Percentiles rank a stretch among this genome's conserved stretches.
These are phyloP conservation scores for Teratosphaeria zuluensis DNA, from an alignment of 2,329 filamentous ascomycete species.

Conservation along the genomic window DNA sequence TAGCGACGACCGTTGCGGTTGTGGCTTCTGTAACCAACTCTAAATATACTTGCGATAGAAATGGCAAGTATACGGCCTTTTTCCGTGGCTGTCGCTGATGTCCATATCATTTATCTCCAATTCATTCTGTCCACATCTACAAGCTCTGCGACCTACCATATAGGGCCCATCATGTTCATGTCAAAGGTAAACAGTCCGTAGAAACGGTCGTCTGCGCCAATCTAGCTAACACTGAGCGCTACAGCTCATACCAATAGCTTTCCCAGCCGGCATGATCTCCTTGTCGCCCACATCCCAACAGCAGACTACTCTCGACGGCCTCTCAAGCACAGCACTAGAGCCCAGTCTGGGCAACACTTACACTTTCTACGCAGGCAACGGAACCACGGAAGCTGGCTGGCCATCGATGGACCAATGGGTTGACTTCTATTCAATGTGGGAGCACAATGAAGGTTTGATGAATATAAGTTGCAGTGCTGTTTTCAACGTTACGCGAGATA, in stretches of 20 bases:
- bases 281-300: not conserved
- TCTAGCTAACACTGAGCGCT: not conserved
- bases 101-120: not conserved
- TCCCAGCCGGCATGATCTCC: not conserved
- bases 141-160: not conserved
- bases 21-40: not conserved
- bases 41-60: not conserved
- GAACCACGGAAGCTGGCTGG: not conserved
- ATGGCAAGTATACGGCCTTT: not conserved
- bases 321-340: not conserved
- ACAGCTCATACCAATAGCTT: not conserved
- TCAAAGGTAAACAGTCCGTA: not conserved
- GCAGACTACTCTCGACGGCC: not conserved
- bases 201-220: not conserved
- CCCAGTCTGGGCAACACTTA: not conserved
- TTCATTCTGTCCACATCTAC: not conserved
- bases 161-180: not conserved
- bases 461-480: not conserved
- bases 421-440: not conserved
- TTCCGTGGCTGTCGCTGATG: not conserved
- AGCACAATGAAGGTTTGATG: constrained; percentile 1
- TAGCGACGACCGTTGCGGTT: not conserved
- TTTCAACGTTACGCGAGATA: not conserved
- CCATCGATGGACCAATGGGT: not conserved
- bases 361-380: not conserved